A percentile compares a stretch with the other conserved stretches of the same genome.
phyloP scores from a whole-genome alignment of 169 alveolate species.

The Plasmodium billcollinsi region DNA sequence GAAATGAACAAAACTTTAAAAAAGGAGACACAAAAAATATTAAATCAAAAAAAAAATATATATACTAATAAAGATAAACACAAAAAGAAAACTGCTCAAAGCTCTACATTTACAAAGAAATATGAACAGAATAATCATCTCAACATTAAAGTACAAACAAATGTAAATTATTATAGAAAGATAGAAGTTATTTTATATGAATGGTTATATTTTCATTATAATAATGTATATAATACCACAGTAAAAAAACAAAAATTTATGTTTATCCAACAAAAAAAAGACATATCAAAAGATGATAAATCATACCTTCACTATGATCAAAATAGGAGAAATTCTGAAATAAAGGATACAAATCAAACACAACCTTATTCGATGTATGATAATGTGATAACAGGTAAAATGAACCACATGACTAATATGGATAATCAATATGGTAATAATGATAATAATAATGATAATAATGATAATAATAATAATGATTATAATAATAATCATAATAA shows the following conservation, averaged over 20 bases:
- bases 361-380: background rate
- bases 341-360: no score
- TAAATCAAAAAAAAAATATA: background rate
- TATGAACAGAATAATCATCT: no score
- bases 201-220: conserved; percentile 74
- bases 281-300: background rate
- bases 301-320: no score
- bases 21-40: background rate
- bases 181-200: conserved; percentile 51
- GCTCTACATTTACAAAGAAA: background rate
- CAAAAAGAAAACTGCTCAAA: background rate
- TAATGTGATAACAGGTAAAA: background rate
- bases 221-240: conserved; percentile 29
- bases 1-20: background rate
- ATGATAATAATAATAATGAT: no score
- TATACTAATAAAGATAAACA: background rate
- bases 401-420: no score
- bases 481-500: no score
- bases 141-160: background rate
- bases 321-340: no score
- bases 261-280: conserved; percentile 2
- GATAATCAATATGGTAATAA: background rate
- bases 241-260: conserved; percentile 25
- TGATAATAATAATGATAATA: background rate
- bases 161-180: conserved; percentile 3